A percentile compares a stretch with the other conserved stretches of the same genome.
phyloP scores from a whole-genome alignment of 2,329 filamentous ascomycete genomes.

The Catunica adiposa region DNA sequence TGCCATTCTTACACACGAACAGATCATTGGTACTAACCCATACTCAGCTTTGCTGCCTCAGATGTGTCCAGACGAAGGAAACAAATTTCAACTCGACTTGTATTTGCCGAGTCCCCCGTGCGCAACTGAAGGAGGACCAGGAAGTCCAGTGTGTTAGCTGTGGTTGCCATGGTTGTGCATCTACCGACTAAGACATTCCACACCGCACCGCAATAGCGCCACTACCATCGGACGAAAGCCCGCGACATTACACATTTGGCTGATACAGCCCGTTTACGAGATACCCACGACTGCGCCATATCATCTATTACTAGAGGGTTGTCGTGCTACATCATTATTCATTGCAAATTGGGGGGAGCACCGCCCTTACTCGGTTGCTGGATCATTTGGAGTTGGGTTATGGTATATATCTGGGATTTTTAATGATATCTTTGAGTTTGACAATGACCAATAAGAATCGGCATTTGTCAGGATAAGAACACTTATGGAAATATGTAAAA shows the following conservation, averaged over 20 bases:
- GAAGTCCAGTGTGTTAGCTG: slow-evolving; percentile 89
- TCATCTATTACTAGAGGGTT: neutral
- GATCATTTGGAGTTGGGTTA: neutral
- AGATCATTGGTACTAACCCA: slow-evolving; percentile 9
- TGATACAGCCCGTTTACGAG: neutral
- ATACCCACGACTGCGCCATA: neutral
- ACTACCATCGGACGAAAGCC: neutral
- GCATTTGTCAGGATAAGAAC: neutral
- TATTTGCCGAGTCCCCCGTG: slow-evolving; percentile 84
- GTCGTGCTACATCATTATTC: neutral
- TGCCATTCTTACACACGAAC: neutral
- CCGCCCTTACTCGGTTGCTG: neutral
- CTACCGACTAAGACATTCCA: slow-evolving; percentile 45
- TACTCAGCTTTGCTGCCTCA: slow-evolving; percentile 67
- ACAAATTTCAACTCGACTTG: slow-evolving; percentile 98
- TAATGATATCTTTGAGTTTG: neutral
- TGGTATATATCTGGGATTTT: slow-evolving; percentile 2
- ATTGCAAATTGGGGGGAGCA: neutral
- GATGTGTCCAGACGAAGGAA: slow-evolving; percentile 98
- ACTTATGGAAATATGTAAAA: neutral
- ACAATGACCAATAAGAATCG: neutral
- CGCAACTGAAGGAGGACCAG: slow-evolving; percentile 77
- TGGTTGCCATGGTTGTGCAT: slow-evolving; percentile 80
- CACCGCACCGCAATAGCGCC: neutral
- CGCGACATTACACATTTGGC: neutral